Base-by-base conservation (phyloP, 495 filamentous ascomycete species). In the Lentithecium fluviatile region DNA sequence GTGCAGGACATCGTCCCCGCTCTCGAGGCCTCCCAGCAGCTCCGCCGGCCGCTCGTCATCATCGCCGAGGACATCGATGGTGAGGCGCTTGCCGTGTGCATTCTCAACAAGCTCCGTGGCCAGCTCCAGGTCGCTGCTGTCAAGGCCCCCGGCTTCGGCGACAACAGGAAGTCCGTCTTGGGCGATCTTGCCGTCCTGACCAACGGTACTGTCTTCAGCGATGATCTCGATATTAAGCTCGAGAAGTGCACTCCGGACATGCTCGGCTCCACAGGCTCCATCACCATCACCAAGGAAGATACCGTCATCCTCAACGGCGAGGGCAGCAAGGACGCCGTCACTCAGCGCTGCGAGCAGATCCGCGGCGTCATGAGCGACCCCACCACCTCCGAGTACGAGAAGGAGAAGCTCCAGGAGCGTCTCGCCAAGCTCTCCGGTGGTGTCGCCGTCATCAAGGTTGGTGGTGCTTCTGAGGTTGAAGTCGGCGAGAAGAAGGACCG, bases 211-310 rank as follows among this genome's bases (percentile, higher is more conserved):
- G 94, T 98, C 77, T 98, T 98, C 83, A 93, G 86, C 54, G 92
- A 96, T 69, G 94, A 98, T 83, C 88, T 97, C 56, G 95, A 97
- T 69, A 83, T 97, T 75, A 98, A 98, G 83, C 88, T 97, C 42
- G 94, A 98, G 79, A 97, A 96, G 86, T 86, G 88, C 64, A 98
- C 90, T 45, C 79, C 86, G 53, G 94, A 98, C 64, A 90, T 95
- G 85, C 91, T 98, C 70, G 94, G 94, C 62, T 92, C 93, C 48
- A 96, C 92, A 64, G 94, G 94, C 65, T 90, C 93, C 58, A 97
- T 98, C 82, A 96, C 94, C 73, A 97, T 98, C 79, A 98, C 95
- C 70, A 98, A 98, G 84, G 94, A 98, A 78, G 94, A 98, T 77
- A 98, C 94, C 70, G 97, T 98, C 77, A 86, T 98, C 73, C 85